Conservation (phyloP, 371 early-diverging fungal species). For the Syncephalastrum contaminatum region DNA sequence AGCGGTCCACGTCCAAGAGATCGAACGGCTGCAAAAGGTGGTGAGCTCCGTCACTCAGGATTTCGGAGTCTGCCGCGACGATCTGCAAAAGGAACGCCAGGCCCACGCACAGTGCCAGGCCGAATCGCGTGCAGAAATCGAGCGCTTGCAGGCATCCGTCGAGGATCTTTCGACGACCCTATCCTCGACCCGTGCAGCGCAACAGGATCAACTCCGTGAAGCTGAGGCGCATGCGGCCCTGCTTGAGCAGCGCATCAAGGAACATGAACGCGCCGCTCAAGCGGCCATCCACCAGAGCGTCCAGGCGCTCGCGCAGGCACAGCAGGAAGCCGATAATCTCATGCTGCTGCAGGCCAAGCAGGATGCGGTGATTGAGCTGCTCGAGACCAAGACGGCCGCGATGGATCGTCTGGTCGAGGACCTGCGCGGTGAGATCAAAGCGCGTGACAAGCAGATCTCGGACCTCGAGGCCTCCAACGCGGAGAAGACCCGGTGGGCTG, state of each 20-base stretch:
- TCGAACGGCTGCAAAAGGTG: constrained; percentile 15
- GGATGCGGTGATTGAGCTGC: constrained; percentile 33
- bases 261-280: constrained; percentile 28
- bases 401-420: constrained; percentile 28
- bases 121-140: not conserved
- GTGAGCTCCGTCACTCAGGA: constrained; percentile 6
- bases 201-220: constrained; percentile 17
- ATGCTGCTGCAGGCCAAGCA: constrained; percentile 37
- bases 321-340: constrained; percentile 26
- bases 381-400: constrained; percentile 35
- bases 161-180: constrained; percentile 7
- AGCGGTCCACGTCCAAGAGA: constrained; percentile 19
- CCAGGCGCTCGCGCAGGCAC: constrained; percentile 31
- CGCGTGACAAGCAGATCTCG: constrained; percentile 26
- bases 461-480: constrained; percentile 24
- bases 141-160: constrained; percentile 12
- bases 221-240: constrained; percentile 6
- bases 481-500: constrained; percentile 18
- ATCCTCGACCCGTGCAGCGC: not conserved
- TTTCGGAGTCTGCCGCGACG: constrained; percentile 5
- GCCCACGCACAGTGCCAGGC: constrained; percentile 6
- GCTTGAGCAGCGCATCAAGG: constrained; percentile 20
- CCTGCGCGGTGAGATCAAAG: constrained; percentile 30
- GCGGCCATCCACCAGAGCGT: constrained; percentile 20
- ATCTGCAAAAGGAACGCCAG: constrained; percentile 11